Percentiles rank a stretch among this genome's conserved stretches.
Conservation (phyloP, 2,329 filamentous ascomycete genomes). For the Alternaria hordeiaustralica region DNA sequence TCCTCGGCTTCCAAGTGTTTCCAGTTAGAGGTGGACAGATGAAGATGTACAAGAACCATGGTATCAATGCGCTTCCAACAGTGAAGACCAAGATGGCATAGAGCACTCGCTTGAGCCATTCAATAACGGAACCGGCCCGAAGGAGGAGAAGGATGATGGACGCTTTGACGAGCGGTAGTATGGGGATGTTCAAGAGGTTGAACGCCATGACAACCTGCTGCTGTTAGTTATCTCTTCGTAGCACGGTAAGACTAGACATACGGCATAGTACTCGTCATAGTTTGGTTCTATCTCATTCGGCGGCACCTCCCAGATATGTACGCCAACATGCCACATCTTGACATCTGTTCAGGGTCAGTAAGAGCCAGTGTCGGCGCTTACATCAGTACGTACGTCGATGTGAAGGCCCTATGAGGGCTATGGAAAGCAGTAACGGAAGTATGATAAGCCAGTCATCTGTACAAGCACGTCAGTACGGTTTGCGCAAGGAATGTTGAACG, state of each 20-base stretch:
- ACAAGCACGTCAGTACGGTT: constrained; percentile 21
- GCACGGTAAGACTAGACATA: constrained; percentile 16
- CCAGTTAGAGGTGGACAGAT: constrained; percentile 49
- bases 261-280: constrained; percentile 46
- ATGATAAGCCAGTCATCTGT: constrained; percentile 51
- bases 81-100: constrained; percentile 49
- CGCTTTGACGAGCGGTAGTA: constrained; percentile 50
- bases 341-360: constrained; percentile 33
- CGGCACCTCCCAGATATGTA: constrained; percentile 47
- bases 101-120: constrained; percentile 46
- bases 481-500: constrained; percentile 5
- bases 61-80: constrained; percentile 43
- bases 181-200: constrained; percentile 50
- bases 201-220: constrained; percentile 44
- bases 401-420: constrained; percentile 47
- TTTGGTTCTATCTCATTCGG: constrained; percentile 44
- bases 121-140: constrained; percentile 48
- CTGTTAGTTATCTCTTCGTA: neutral
- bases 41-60: constrained; percentile 50
- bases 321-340: constrained; percentile 48
- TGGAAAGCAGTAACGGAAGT: constrained; percentile 43
- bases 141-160: constrained; percentile 50
- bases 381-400: constrained; percentile 37
- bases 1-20: constrained; percentile 48
- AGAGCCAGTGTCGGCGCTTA: neutral